Conservation (phyloP, 2,329 filamentous ascomycete species). For the Aspergillus proliferans region DNA sequence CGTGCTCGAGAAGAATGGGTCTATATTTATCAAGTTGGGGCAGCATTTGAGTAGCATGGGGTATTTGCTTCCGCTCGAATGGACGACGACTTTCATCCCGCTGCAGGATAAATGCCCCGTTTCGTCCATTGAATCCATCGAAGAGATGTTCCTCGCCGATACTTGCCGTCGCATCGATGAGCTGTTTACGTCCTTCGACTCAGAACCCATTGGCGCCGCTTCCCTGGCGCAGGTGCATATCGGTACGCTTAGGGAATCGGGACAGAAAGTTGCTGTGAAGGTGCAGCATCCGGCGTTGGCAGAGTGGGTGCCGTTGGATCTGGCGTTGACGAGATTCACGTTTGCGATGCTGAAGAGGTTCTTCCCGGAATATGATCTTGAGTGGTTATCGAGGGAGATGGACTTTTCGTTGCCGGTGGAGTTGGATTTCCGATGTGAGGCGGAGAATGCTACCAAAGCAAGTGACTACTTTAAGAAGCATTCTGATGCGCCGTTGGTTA, state of each 20-base stretch:
- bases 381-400: conserved; percentile 94
- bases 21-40: conserved; percentile 96
- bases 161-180: conserved; percentile 73
- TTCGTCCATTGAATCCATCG: conserved; percentile 79
- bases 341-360: conserved; percentile 85
- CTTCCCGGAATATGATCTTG: conserved; percentile 96
- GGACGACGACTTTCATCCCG: conserved; percentile 93
- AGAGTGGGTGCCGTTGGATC: conserved; percentile 83
- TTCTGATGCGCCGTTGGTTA: conserved; percentile 70
- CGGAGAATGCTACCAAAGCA: conserved; percentile 71
- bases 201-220: conserved; percentile 78
- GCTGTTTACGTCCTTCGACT: conserved; percentile 78
- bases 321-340: conserved; percentile 78
- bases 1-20: conserved; percentile 91
- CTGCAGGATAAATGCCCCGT: conserved; percentile 94
- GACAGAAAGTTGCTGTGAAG: conserved; percentile 88
- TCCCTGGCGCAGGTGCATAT: conserved; percentile 92
- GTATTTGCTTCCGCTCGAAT: conserved; percentile 83
- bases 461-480: conserved; percentile 73
- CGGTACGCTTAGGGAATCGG: conserved; percentile 72
- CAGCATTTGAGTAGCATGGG: conserved; percentile 96
- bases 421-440: conserved; percentile 82
- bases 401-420: conserved; percentile 84
- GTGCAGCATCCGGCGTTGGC: conserved; percentile 87
- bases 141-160: conserved; percentile 77